Conservation (phyloP, 305 asterid species). For the Rubia tinctorum region DNA sequence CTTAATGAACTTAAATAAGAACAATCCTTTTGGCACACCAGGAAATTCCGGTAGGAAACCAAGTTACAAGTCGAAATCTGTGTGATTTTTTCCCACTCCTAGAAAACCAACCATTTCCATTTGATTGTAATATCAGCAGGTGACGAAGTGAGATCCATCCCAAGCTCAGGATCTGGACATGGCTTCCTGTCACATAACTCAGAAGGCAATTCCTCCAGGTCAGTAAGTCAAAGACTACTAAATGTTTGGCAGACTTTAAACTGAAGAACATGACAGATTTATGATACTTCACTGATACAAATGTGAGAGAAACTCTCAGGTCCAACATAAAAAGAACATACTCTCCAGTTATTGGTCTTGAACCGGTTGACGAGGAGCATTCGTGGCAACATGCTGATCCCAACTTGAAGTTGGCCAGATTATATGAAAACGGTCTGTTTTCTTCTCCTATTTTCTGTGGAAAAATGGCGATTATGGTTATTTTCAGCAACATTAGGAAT, state of each 20-base stretch:
- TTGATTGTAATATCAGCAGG: conserved; percentile 33
- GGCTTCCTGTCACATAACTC: conserved; percentile 57
- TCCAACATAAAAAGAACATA: conserved; percentile 61
- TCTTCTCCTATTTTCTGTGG: conserved; percentile 12
- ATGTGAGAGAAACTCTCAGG: conserved; percentile 30
- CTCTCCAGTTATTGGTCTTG: conserved; percentile 67
- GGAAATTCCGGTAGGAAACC: conserved; percentile 63
- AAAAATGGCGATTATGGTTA: neutral
- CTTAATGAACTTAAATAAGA: conserved; percentile 32
- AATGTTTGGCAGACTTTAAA: neutral
- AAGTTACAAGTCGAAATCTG: neutral
- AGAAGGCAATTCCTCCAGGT: conserved; percentile 68
- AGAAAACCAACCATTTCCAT: conserved; percentile 16
- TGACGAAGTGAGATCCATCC: conserved; percentile 60
- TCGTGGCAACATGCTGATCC: conserved; percentile 54
- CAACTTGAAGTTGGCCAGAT: conserved; percentile 46
- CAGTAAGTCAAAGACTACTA: conserved; percentile 18
- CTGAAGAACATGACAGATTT: neutral
- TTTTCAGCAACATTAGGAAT: neutral
- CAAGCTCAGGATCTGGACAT: conserved; percentile 81
- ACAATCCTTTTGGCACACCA: conserved; percentile 59
- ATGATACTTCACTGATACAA: neutral
- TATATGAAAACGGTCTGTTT: conserved; percentile 39
- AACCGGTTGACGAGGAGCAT: conserved; percentile 78
- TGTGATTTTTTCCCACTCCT: conserved; percentile 3